Evolutionary conservation across 495 filamentous ascomycete species (phyloP).

Genomic region (Filosporella fistucella): DNA sequence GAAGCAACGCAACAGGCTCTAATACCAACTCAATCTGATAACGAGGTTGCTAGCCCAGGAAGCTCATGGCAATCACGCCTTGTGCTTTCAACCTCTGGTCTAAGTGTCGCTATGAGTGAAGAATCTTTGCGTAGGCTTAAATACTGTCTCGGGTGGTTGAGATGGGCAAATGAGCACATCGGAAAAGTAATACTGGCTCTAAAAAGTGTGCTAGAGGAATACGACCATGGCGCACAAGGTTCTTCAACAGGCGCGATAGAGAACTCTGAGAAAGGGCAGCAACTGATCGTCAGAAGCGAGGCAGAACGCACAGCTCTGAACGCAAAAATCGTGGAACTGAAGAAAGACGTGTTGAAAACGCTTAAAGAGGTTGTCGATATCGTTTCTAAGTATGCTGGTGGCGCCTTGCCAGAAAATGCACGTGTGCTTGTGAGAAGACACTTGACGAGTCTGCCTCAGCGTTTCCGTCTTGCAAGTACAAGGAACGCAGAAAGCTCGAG

Average conservation of each 20-base stretch:
- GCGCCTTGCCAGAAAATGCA: slow-evolving; percentile 81
- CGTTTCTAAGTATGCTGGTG: slow-evolving; percentile 79
- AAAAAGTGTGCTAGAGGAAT: slow-evolving; percentile 67
- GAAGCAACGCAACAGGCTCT: slow-evolving; percentile 33
- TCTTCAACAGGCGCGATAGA: slow-evolving; percentile 12
- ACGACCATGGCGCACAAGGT: slow-evolving; percentile 43
- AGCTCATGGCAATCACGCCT: slow-evolving; percentile 67
- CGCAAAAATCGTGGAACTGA: slow-evolving; percentile 62
- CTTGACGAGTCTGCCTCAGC: slow-evolving; percentile 70
- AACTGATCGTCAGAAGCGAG: slow-evolving; percentile 23
- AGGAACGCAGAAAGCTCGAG: slow-evolving; percentile 1
- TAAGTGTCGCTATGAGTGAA: slow-evolving; percentile 84
- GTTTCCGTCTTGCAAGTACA: slow-evolving; percentile 56
- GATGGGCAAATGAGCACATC: slow-evolving; percentile 71
- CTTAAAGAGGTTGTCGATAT: slow-evolving; percentile 71
- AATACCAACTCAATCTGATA: slow-evolving; percentile 11
- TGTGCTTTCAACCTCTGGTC: slow-evolving; percentile 75
- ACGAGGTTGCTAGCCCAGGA: slow-evolving; percentile 29
- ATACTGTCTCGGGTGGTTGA: slow-evolving; percentile 72
- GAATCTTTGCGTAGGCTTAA: slow-evolving; percentile 72
- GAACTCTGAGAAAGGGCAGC: slow-evolving; percentile 23
- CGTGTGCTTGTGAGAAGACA: slow-evolving; percentile 71
- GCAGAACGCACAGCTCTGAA: slow-evolving; percentile 38
- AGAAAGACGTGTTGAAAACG: slow-evolving; percentile 68
- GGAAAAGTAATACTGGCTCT: slow-evolving; percentile 63